phyloP scores from a whole-genome alignment of 1,284 basidiomycete genomes.

The Bondarzewia mesenterica region DNA sequence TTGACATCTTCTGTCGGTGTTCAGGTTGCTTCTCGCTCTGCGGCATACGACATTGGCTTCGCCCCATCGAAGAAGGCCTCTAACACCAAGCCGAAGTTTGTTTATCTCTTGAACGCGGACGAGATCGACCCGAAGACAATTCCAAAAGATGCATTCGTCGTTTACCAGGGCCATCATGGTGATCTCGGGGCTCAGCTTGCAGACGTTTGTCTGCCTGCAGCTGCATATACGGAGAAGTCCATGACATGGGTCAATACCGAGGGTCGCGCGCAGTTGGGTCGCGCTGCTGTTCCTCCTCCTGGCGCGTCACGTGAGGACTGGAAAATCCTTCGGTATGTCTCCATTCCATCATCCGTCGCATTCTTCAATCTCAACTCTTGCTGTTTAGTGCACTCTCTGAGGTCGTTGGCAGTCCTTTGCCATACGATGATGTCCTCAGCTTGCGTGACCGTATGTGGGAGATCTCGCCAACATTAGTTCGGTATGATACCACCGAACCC shows the following conservation, averaged over 20 bases:
- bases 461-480: conserved; percentile 84
- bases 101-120: conserved; percentile 96
- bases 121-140: conserved; percentile 90
- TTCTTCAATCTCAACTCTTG: not conserved
- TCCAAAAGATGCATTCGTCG: conserved; percentile 91
- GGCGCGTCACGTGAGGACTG: conserved; percentile 96
- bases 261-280: conserved; percentile 86
- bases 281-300: conserved; percentile 92
- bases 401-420: conserved; percentile 69
- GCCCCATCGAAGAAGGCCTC: conserved; percentile 76
- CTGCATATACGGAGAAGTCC: conserved; percentile 95
- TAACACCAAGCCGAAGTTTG: conserved; percentile 82
- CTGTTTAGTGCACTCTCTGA: conserved; percentile 82
- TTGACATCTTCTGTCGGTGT: not conserved
- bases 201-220: conserved; percentile 89
- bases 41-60: conserved; percentile 94
- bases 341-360: not conserved
- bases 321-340: conserved; percentile 87
- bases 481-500: conserved; percentile 81
- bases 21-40: conserved; percentile 83
- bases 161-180: conserved; percentile 99
- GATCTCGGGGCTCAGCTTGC: conserved; percentile 95
- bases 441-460: conserved; percentile 97
- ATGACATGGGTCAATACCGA: conserved; percentile 98
- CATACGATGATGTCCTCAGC: conserved; percentile 87